These are phyloP conservation scores for Xerocomus alliaceus DNA, from an alignment of 1,284 basidiomycete genomes.

Conservation along the genomic window DNA sequence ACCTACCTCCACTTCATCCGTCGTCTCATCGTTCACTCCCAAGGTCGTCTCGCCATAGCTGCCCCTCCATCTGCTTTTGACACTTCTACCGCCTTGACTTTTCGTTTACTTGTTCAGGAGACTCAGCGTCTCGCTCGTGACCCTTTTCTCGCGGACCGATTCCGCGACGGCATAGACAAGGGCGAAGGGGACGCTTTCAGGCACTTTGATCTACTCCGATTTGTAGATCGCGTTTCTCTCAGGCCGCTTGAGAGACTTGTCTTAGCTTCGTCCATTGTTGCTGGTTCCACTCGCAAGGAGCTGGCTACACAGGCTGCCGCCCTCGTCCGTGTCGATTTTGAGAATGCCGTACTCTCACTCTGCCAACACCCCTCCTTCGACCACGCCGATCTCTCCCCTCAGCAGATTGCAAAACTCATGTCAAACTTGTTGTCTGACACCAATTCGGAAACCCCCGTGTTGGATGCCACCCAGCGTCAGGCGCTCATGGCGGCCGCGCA, in stretches of 20 bases:
- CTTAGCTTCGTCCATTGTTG: slow-evolving; percentile 75
- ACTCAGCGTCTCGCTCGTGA: slow-evolving; percentile 85
- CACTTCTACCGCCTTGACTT: slow-evolving; percentile 74
- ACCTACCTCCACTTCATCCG: slow-evolving; percentile 96
- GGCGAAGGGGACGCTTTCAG: slow-evolving; percentile 82
- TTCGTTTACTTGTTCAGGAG: slow-evolving; percentile 86
- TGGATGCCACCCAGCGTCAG: slow-evolving; percentile 75
- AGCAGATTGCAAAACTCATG: slow-evolving; percentile 79
- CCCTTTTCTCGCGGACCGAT: slow-evolving; percentile 84
- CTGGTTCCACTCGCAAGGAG: slow-evolving; percentile 72
- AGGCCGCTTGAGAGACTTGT: slow-evolving; percentile 82
- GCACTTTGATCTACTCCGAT: slow-evolving; percentile 79
- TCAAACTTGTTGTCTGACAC: slow-evolving; percentile 78
- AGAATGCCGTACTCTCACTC: slow-evolving; percentile 73
- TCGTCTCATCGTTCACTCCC: slow-evolving; percentile 87
- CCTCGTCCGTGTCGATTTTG: slow-evolving; percentile 77
- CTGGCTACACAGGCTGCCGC: slow-evolving; percentile 69
- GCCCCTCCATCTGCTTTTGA: slow-evolving; percentile 68
- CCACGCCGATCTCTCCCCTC: slow-evolving; percentile 76
- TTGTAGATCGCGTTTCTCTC: slow-evolving; percentile 77
- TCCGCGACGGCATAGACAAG: slow-evolving; percentile 84
- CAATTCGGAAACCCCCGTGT: slow-evolving; percentile 65
- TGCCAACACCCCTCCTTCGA: slow-evolving; percentile 81
- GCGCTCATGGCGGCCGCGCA: slow-evolving; percentile 75
- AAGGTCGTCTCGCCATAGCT: slow-evolving; percentile 65